Conservation (phyloP, 495 filamentous ascomycete genomes). For the Arthonia radiata region DNA sequence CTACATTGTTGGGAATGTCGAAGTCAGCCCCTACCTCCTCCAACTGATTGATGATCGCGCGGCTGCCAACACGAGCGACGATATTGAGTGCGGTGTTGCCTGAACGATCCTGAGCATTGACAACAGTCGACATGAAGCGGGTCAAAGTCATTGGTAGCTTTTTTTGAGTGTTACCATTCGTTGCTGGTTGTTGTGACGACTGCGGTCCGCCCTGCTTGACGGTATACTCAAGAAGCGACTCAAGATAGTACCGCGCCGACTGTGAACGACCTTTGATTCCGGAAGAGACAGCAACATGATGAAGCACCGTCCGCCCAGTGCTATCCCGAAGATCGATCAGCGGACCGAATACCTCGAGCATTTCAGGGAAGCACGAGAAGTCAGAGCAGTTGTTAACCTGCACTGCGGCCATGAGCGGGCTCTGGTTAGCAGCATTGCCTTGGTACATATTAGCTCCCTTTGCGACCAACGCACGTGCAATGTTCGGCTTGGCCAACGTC, state of each 20-base stretch:
- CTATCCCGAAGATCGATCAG: conserved; percentile 77
- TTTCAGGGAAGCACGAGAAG: conserved; percentile 52
- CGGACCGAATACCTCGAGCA: conserved; percentile 68
- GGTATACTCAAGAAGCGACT: conserved; percentile 78
- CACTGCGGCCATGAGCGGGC: conserved; percentile 69
- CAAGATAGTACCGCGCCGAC: conserved; percentile 77
- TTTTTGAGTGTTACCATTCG: conserved; percentile 4
- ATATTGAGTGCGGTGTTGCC: conserved; percentile 90
- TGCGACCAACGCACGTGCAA: conserved; percentile 54
- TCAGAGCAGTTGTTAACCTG: conserved; percentile 80
- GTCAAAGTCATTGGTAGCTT: conserved; percentile 51
- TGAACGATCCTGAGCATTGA: conserved; percentile 74
- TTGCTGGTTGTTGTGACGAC: conserved; percentile 32
- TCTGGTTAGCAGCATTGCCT: conserved; percentile 70
- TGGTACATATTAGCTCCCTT: conserved; percentile 68
- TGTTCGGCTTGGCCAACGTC: conserved; percentile 60
- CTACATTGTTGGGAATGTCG: conserved; percentile 66
- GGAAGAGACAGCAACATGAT: conserved; percentile 87
- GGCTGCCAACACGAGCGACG: conserved; percentile 71
- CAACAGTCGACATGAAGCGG: conserved; percentile 84
- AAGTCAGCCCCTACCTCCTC: conserved; percentile 83
- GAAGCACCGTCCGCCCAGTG: conserved; percentile 71
- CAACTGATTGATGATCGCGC: conserved; percentile 75
- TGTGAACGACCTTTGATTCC: conserved; percentile 70
- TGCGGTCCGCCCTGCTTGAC: conserved; percentile 45